Evolutionary conservation across 148 eudicot species (phyloP).

Genomic region (Talinum fruticosum): DNA sequence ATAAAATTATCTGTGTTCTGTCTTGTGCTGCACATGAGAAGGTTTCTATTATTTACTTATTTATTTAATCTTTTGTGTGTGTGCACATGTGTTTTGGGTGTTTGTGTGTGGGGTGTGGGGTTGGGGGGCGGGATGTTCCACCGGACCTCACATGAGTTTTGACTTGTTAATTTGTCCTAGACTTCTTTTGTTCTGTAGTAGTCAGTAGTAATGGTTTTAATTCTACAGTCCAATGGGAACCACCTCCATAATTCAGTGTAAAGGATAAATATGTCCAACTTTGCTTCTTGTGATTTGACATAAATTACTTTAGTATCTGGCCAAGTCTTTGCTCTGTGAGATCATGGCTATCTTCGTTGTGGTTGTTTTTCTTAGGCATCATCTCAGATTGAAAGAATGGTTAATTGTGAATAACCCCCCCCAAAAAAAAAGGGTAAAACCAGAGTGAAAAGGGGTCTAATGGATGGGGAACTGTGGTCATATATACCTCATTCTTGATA

Average conservation of each 20-base stretch:
- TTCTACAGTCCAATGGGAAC: no score
- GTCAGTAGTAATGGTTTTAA: no score
- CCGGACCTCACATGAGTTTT: no score
- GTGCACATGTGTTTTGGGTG: not conserved
- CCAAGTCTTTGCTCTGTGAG: not conserved
- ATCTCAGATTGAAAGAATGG: not conserved
- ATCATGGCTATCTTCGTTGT: not conserved
- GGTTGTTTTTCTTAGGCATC: not conserved
- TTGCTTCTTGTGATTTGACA: not conserved
- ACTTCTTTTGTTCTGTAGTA: no score
- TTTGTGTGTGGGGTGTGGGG: not conserved
- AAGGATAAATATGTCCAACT: not conserved
- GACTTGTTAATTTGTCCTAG: no score
- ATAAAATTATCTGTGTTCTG: no score
- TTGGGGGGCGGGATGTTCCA: not conserved
- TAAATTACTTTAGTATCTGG: no score
- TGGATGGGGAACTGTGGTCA: not conserved
- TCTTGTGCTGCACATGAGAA: no score
- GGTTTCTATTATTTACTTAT: no score
- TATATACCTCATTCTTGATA: not conserved
- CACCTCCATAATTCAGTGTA: not conserved
- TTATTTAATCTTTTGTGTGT: no score
- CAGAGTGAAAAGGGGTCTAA: not conserved
- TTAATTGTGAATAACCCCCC: not conserved
- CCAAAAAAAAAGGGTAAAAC: not conserved